Base-by-base conservation (phyloP, 2,329 filamentous ascomycete species). In the Madurella fahalii region DNA sequence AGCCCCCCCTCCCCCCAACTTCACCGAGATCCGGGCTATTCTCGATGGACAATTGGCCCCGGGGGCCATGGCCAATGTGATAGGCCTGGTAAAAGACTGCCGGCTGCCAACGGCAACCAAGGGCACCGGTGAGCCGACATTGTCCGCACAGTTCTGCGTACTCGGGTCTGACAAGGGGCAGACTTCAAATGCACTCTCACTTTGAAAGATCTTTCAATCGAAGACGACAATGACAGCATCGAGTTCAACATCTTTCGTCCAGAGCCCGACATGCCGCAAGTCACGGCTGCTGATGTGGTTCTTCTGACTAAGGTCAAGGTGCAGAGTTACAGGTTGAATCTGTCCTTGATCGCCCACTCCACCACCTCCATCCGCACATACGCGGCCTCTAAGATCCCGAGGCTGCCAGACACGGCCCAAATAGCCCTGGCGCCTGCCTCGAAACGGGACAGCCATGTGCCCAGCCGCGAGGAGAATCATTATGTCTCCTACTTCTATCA, bases 1-100 rank as follows among this genome's bases (percentile, higher is more conserved):
- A 58, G 16, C 52, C 54, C 15, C 37, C 58, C 4, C 61, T 73
- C 15, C 77, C 77, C 2, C 66, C 2, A 69, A 70, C 39, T 81
- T 82, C 61, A 63, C 54, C 8, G 50, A 65, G 12, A 68, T 77
- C 61, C 64, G 71, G 58, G 67, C 75, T 31, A 65, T 83, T 17
- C 63, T 83, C 57, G 69, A 78, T 48, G 69, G 68, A 17, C 65
- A 37, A 4, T 52, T 69, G 44, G 45, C 60, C 9, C 15, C 61
- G 25, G 59, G 65, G 30, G 61, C 41, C 2, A 54, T 72, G 5
- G 73, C 85, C 59, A 86, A 75, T 69, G 71, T 94, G 40, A 78
- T 90, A 48, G 91, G 90, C 1, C 70, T 93, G 4, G 80, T 93
- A 3, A 81, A 82, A 49, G 88, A 93, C 62, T 78, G 77, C 47